Percentiles rank a stretch among this genome's conserved stretches.
phyloP scores from a whole-genome alignment of 495 filamentous ascomycete genomes.

The Geopyxis carbonaria region DNA sequence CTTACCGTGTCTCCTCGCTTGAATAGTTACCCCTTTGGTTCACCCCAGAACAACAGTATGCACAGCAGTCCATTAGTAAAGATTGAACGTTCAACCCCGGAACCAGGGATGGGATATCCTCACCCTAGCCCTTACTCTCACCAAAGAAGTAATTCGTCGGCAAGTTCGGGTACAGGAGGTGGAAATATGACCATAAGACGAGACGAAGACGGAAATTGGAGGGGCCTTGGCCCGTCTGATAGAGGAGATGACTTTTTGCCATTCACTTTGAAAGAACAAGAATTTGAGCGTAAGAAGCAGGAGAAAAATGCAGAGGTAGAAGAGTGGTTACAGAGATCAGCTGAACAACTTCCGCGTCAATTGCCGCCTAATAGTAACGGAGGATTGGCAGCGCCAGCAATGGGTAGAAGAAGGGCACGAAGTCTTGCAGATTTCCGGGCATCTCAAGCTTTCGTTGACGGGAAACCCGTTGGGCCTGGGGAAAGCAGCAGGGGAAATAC shows the following conservation, averaged over 20 bases:
- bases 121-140: slow-evolving; percentile 10
- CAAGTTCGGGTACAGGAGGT: slow-evolving; percentile 3
- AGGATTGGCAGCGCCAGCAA: slow-evolving; percentile 10
- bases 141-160: slow-evolving; percentile 4
- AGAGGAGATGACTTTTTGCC: slow-evolving; percentile 13
- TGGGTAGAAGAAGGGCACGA: slow-evolving; percentile 10
- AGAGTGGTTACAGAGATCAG: slow-evolving; percentile 17
- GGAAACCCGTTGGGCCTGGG: not conserved
- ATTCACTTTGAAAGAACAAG: slow-evolving; percentile 18
- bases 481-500: slow-evolving; percentile 1
- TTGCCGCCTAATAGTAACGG: slow-evolving; percentile 1
- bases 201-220: slow-evolving; percentile 17
- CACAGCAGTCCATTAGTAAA: slow-evolving; percentile 16
- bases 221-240: slow-evolving; percentile 12
- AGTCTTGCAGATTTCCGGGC: slow-evolving; percentile 17
- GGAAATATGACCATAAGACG: slow-evolving; percentile 8
- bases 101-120: slow-evolving; percentile 4
- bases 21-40: not conserved
- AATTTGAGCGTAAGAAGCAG: slow-evolving; percentile 9
- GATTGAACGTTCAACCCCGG: slow-evolving; percentile 18
- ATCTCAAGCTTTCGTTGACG: not conserved
- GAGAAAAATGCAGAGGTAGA: slow-evolving; percentile 19
- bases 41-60: slow-evolving; percentile 2
- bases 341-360: not conserved
- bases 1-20: slow-evolving; percentile 17